Percentiles rank a stretch among this genome's conserved stretches.
phyloP scores from a whole-genome alignment of 306 rosid species.

The Citrullus amarus region DNA sequence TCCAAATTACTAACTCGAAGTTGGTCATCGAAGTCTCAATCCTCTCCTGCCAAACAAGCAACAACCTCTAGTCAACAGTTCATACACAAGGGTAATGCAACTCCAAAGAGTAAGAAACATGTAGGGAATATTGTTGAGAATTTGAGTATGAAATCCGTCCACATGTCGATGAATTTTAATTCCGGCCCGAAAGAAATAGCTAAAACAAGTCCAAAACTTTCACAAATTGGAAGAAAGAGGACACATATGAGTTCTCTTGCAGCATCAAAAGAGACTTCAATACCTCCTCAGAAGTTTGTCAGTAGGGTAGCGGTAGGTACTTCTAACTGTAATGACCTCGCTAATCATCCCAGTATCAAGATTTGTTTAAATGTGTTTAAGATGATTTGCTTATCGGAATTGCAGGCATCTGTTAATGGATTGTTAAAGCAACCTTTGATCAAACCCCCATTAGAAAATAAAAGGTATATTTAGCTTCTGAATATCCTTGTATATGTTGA shows the following conservation, averaged over 20 bases:
- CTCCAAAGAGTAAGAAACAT: slow-evolving; percentile 29
- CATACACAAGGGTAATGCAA: slow-evolving; percentile 8
- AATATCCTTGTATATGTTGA: background rate
- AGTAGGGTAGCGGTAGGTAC: slow-evolving; percentile 48
- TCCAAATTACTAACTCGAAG: slow-evolving; percentile 18
- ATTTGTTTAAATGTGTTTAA: slow-evolving; percentile 4
- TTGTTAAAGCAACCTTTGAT: slow-evolving; percentile 27
- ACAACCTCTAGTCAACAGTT: slow-evolving; percentile 9
- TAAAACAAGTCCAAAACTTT: slow-evolving; percentile 22
- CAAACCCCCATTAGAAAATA: slow-evolving; percentile 27
- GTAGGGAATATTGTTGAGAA: slow-evolving; percentile 23
- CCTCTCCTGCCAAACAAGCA: slow-evolving; percentile 22
- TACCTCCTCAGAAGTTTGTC: slow-evolving; percentile 16
- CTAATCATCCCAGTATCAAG: background rate
- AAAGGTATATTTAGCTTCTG: slow-evolving; percentile 32
- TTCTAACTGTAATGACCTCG: background rate
- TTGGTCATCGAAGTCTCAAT: slow-evolving; percentile 5
- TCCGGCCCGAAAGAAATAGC: slow-evolving; percentile 25
- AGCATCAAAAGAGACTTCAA: slow-evolving; percentile 18
- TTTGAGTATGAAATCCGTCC: slow-evolving; percentile 24
- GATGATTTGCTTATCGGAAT: background rate
- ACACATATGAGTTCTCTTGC: slow-evolving; percentile 9
- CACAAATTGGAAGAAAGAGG: slow-evolving; percentile 25
- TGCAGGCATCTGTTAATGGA: slow-evolving; percentile 41
- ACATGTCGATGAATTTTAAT: slow-evolving; percentile 39